Evolutionary conservation across 192 early-diverging fungal species (phyloP), one percentile per base, ranked within the genome.

Genomic region (Coemansia sp.): DNA sequence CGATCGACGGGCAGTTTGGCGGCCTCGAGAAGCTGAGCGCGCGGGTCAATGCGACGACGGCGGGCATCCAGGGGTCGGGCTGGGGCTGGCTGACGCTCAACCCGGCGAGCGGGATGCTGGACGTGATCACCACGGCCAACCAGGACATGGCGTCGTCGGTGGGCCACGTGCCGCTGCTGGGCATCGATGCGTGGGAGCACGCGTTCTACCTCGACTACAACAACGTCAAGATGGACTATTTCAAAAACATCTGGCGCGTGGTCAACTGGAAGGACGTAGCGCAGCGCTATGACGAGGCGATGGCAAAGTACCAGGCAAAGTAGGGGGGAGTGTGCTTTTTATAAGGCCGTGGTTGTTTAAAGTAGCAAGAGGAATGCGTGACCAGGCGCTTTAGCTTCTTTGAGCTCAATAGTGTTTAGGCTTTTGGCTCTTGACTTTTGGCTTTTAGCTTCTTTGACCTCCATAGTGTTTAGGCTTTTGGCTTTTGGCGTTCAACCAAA

Each of bases 71-170:
- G 81, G 95, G 89, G 44, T 91, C 88, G 23, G 95, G 95, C 1
- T 98, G 95, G 95, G 92, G 89, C n/a, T 98, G 95, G 95, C 78
- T 98, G 71, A 92, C 88, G 24, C 90, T 89, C 67, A 92, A 98
- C 78, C 88, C 89, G 69, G 73, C 64, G 10, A 88, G 90, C 69
- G 73, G 80, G n/a, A n/a, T n/a, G 51, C 62, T 98, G 32, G 92
- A 95, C 60, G 93, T 98, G 53, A 86, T 86, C 18, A 92, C 92
- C 18, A 91, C 91, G 24, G 56, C 88, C 40, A 96, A 95, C 84
- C 95, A 98, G 83, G 92, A 95, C 29, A 81, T 71, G 64, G 60
- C 73, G 4, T 52, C 69, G 40, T 73, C 72, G 19, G 71, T 84
- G 54, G 86, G 82, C 16, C 84, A 89, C 59, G 77, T 88, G 29